A percentile compares a stretch with the other conserved stretches of the same genome.
Conservation (phyloP, 192 early-diverging fungal species). For the Rhizophagus clarus region DNA sequence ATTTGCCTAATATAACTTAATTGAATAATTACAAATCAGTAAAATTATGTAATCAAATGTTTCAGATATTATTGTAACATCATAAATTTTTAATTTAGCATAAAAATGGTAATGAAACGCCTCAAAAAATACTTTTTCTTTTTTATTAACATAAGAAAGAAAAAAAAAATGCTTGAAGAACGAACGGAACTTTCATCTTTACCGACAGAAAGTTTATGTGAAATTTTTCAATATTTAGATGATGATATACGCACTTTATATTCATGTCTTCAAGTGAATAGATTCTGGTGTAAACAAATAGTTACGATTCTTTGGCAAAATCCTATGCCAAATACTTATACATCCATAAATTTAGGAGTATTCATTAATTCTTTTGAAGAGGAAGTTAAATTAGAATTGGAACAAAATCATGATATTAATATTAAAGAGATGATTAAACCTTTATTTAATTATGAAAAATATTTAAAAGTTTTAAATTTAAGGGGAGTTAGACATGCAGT, state of each 20-base stretch:
- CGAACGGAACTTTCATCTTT: background rate
- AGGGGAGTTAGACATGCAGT: background rate
- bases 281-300: background rate
- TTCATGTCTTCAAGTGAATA: background rate
- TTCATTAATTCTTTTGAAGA: background rate
- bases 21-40: no score
- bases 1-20: no score
- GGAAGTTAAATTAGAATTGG: background rate
- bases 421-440: background rate
- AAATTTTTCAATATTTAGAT: background rate
- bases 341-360: background rate
- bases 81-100: no score
- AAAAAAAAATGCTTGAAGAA: background rate
- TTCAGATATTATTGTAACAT: no score
- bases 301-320: background rate
- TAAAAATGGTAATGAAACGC: no score
- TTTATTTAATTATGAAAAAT: background rate
- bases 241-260: background rate
- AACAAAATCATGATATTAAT: background rate
- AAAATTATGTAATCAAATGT: no score
- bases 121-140: no score
- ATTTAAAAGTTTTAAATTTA: background rate
- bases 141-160: no score
- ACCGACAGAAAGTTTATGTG: background rate
- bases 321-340: background rate